Conservation (phyloP, 2,329 filamentous ascomycete species). For the Xylaria sp. region DNA sequence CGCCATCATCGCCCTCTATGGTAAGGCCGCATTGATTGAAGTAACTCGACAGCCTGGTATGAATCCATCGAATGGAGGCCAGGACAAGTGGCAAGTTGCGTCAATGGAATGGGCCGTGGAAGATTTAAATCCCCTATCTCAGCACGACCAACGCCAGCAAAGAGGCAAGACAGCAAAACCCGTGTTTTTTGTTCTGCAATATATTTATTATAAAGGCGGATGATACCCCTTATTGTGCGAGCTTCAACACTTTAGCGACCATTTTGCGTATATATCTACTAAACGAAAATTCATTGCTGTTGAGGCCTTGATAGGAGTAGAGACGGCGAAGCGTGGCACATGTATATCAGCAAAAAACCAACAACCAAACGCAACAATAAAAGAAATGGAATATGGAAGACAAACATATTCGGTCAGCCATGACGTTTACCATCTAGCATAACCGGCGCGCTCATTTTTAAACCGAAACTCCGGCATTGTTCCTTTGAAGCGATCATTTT, state of each 20-base stretch:
- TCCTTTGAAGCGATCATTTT: neutral
- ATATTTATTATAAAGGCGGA: conserved; percentile 14
- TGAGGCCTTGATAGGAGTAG: too few species aligned
- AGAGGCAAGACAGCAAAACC: conserved; percentile 8
- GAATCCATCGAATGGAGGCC: too few species aligned
- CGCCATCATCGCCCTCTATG: conserved; percentile 30
- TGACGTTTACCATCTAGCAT: conserved; percentile 7
- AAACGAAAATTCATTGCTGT: neutral
- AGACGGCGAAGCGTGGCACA: too few species aligned
- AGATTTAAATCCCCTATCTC: conserved; percentile 1
- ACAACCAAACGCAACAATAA: neutral
- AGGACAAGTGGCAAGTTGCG: neutral
- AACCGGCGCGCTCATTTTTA: neutral
- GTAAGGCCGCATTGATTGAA: conserved; percentile 27
- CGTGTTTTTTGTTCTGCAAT: conserved; percentile 16
- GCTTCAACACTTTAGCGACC: conserved; percentile 2
- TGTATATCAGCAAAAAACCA: too few species aligned
- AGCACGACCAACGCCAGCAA: neutral
- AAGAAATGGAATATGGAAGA: neutral
- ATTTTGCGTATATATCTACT: conserved; percentile 14
- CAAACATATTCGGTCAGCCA: neutral
- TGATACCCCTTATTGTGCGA: conserved; percentile 26
- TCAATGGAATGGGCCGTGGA: neutral
- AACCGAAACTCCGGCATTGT: neutral
- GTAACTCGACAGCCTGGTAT: conserved; percentile 17